Evolutionary conservation across 768 basidiomycete species (phyloP).

Genomic region (Suillus ampliporus): DNA sequence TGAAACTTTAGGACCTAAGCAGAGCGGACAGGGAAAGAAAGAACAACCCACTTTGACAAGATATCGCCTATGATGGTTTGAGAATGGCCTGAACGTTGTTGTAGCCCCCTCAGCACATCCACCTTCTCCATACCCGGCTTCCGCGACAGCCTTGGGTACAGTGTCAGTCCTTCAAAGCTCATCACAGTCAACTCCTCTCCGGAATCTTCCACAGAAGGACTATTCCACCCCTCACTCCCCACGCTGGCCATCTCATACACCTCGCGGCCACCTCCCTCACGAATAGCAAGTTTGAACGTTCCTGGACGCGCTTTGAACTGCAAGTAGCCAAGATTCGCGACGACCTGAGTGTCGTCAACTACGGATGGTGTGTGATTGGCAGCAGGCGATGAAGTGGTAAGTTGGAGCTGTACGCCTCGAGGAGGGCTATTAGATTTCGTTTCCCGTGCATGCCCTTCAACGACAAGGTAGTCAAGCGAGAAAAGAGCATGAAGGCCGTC

Average conservation of each 20-base stretch:
- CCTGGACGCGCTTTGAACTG: slow-evolving; percentile 96
- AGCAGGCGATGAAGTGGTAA: slow-evolving; percentile 51
- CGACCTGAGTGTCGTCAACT: slow-evolving; percentile 89
- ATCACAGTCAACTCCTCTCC: slow-evolving; percentile 83
- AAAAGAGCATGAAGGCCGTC: slow-evolving; percentile 79
- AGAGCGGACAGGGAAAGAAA: background rate
- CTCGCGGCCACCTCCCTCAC: slow-evolving; percentile 79
- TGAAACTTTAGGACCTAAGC: slow-evolving; percentile 27
- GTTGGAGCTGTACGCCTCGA: slow-evolving; percentile 89
- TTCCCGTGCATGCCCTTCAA: slow-evolving; percentile 95
- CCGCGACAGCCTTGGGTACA: slow-evolving; percentile 81
- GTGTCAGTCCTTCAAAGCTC: slow-evolving; percentile 88
- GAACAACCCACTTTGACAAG: slow-evolving; percentile 55
- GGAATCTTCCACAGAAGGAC: slow-evolving; percentile 65
- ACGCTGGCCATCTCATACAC: slow-evolving; percentile 85
- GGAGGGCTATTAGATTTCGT: slow-evolving; percentile 67
- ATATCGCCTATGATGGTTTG: slow-evolving; percentile 53
- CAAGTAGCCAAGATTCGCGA: slow-evolving; percentile 94
- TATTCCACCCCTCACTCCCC: slow-evolving; percentile 90
- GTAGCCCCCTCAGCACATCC: slow-evolving; percentile 73
- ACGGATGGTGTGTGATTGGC: slow-evolving; percentile 40
- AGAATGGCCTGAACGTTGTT: slow-evolving; percentile 34
- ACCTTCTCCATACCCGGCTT: slow-evolving; percentile 76
- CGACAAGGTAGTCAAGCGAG: slow-evolving; percentile 87
- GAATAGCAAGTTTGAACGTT: slow-evolving; percentile 81